Percentiles rank a stretch among this genome's conserved stretches.
These are phyloP conservation scores for Phytomonas sp. DNA, from an alignment of 208 protist species.

Conservation along the genomic window DNA sequence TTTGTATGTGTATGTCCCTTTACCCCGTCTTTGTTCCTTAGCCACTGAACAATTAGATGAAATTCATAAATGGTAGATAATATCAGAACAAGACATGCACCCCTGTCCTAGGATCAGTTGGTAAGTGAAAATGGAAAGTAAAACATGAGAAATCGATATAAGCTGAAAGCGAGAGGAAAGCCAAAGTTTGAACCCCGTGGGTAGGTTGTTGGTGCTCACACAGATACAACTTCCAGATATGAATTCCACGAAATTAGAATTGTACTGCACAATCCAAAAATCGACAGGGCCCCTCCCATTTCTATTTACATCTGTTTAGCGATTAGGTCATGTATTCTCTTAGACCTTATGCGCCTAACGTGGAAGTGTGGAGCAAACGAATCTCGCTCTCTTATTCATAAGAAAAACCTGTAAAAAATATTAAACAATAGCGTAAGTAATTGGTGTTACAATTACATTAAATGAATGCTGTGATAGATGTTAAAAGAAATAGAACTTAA, in stretches of 20 bases:
- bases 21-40: constrained; percentile 2
- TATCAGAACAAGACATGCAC: constrained; percentile 5
- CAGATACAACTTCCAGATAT: background rate
- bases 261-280: background rate
- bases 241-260: background rate
- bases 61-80: constrained; percentile 5
- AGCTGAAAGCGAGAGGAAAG: background rate
- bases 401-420: background rate
- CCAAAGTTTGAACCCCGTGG: background rate
- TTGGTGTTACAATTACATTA: constrained; percentile 4
- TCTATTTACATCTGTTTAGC: background rate
- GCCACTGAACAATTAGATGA: constrained; percentile 1
- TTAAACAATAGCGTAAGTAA: background rate
- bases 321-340: background rate
- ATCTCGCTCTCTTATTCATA: background rate
- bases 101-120: background rate
- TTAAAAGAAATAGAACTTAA: constrained; percentile 5
- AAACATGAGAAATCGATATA: background rate
- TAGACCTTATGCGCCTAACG: background rate
- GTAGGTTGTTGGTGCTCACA: background rate
- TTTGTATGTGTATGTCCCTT: constrained; percentile 1
- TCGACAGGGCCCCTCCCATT: background rate
- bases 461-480: constrained; percentile 4
- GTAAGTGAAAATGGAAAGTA: background rate
- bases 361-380: background rate